Evolutionary conservation across 176 grass and related monocot species (phyloP).

Genomic region (Juncus effusus): DNA sequence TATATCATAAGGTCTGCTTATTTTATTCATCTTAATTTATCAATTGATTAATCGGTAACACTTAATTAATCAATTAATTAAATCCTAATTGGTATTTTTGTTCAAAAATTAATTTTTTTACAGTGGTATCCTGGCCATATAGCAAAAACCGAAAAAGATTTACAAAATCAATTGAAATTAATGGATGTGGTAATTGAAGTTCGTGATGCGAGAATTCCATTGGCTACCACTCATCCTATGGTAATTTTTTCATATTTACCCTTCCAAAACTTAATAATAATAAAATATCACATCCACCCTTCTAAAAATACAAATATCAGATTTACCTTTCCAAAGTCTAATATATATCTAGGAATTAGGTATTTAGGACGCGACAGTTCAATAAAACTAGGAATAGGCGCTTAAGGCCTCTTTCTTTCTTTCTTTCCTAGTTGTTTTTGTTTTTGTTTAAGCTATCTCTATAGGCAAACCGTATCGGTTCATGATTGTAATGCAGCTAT

Average conservation of each 20-base stretch:
- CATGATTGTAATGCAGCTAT: no score
- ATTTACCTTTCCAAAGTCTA: no score
- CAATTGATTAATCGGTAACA: neutral
- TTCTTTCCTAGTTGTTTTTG: no score
- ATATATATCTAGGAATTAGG: no score
- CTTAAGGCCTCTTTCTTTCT: no score
- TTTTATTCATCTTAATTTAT: conserved; percentile 25
- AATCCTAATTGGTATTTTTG: neutral
- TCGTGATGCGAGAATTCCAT: conserved; percentile 85
- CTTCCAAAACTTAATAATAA: no score
- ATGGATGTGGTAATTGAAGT: conserved; percentile 99
- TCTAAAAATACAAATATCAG: neutral
- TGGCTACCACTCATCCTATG: conserved; percentile 93
- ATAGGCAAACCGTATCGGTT: no score
- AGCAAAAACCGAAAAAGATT: conserved; percentile 94
- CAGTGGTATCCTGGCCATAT: conserved; percentile 99
- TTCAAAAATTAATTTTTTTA: conserved; percentile 24
- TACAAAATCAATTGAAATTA: conserved; percentile 85
- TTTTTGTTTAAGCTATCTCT: no score
- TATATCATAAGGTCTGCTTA: conserved; percentile 44
- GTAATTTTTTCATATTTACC: conserved; percentile 21
- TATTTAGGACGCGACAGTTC: no score
- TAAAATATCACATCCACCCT: no score
- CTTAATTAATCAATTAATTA: neutral
- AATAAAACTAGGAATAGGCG: no score